phyloP scores from a whole-genome alignment of 139 green algal species.

The Zygnema circumcarinatum region DNA sequence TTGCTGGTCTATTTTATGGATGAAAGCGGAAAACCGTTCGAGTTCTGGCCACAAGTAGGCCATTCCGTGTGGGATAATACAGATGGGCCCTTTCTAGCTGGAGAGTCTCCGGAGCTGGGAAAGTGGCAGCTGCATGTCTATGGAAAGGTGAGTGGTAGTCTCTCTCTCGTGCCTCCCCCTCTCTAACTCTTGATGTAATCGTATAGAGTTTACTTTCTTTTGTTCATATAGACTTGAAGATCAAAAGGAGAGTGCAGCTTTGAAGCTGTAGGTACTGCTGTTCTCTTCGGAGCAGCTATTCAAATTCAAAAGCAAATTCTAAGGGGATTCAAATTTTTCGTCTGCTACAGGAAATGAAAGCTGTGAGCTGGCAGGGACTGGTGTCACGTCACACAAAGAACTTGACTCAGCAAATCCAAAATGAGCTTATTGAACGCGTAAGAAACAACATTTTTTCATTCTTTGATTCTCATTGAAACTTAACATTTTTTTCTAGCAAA shows the following conservation, averaged over 20 bases:
- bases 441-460: slow-evolving; percentile 8
- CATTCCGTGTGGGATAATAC: neutral
- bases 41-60: neutral
- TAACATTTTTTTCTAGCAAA: neutral
- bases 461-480: too few species aligned
- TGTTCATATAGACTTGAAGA: neutral
- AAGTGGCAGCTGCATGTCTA: slow-evolving; percentile 5
- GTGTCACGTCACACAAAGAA: slow-evolving; percentile 69
- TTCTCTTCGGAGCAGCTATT: neutral
- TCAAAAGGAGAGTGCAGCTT: neutral
- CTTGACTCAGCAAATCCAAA: slow-evolving; percentile 67
- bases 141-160: slow-evolving; percentile 5
- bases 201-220: neutral
- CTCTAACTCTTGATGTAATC: neutral
- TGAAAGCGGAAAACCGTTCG: slow-evolving; percentile 6
- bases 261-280: neutral
- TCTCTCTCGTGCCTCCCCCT: too few species aligned
- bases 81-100: neutral
- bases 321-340: neutral
- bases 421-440: slow-evolving; percentile 9
- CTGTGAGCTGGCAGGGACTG: slow-evolving; percentile 2
- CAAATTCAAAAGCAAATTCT: neutral
- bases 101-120: neutral
- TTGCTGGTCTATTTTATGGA: slow-evolving; percentile 56
- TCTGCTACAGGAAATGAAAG: neutral